These are phyloP conservation scores for Diplodia sapinea DNA, from an alignment of 2,329 filamentous ascomycete genomes.

Conservation along the genomic window DNA sequence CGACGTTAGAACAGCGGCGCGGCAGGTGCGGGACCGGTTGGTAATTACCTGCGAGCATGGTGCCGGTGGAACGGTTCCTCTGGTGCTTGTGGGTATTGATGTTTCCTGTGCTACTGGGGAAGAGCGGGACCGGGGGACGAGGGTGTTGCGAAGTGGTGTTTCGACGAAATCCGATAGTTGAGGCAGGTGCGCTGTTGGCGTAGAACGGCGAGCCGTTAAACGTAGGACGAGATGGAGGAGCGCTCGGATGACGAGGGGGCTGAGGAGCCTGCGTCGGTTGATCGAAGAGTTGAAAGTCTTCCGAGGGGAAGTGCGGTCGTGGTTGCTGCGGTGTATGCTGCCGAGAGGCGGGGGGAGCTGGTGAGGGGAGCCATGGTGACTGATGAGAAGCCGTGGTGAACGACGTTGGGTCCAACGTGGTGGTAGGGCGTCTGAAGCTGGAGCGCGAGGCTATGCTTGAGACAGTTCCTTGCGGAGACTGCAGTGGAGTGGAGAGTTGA, in stretches of 20 bases:
- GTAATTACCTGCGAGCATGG: constrained; percentile 45
- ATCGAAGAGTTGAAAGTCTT: constrained; percentile 82
- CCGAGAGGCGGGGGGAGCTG: constrained; percentile 58
- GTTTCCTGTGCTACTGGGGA: constrained; percentile 63
- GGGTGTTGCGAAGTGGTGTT: constrained; percentile 56
- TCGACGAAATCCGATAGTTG: constrained; percentile 63
- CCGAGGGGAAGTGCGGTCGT: constrained; percentile 55
- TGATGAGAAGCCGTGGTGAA: constrained; percentile 79
- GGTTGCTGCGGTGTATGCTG: constrained; percentile 53
- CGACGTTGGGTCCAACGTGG: constrained; percentile 71
- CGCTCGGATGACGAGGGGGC: constrained; percentile 59
- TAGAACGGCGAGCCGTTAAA: constrained; percentile 69
- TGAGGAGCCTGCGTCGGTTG: constrained; percentile 52
- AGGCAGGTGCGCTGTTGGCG: constrained; percentile 69
- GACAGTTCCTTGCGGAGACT: constrained; percentile 56
- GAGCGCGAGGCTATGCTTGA: constrained; percentile 64
- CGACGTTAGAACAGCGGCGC: background rate
- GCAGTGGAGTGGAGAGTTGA: constrained; percentile 39
- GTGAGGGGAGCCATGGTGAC: constrained; percentile 80
- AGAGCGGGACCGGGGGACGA: constrained; percentile 75
- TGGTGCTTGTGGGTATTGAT: constrained; percentile 47
- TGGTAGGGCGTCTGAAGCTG: constrained; percentile 60
- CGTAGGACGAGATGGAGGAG: constrained; percentile 61
- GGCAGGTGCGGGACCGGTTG: background rate
- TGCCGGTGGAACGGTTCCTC: constrained; percentile 37